Base-by-base conservation (phyloP, 2,329 filamentous ascomycete genomes). In the Drechslera avenae region DNA sequence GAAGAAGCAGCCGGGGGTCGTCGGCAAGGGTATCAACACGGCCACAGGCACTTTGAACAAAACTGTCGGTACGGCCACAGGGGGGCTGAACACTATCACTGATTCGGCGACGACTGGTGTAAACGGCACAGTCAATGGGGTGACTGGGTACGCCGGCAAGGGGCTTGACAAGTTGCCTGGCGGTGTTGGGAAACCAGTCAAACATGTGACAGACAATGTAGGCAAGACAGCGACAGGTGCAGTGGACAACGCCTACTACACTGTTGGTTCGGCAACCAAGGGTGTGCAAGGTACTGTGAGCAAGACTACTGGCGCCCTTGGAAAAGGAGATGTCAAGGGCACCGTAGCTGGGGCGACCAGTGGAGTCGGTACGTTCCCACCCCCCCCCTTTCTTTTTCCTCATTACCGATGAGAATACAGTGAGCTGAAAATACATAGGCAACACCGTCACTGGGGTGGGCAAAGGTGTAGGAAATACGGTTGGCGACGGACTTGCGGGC, bases 241-340 rank as follows among this genome's bases (percentile, higher is more conserved):
- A 5, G 73, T 72, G 14, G 68, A 71, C 30, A 74, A 74, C 28
- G 50, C 74, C 18, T 75, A 77, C 28, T 75, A 76, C 48, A 77
- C 76, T 4, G 61, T 71, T 5, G 72, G 72, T 0, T 67, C 66
- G 9, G 69, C 75, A 8, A 76, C 75, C 3, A 73, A 71, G 41
- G 76, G 76, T 0, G 48, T 78, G 5, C 74, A 76, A 26, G 70
- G 72, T 4, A 78, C 76, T 0, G 71, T 77, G 3, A 73, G 69
- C 12, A 77, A 78, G 52, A 79, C 77, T 0, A 76, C 76, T 1
- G 64, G 67, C 3, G 76, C 75, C 5, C 43, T 78, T n/a, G 74
- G 75, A 1, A 71, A 67, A 46, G 76, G 75, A 1, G 75, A 79
- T 59, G 55, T 74, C 13, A 71, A 64, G 40, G 76, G 75, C 0